Evolutionary conservation across 805 yeast genomes (phyloP), one percentile per base, ranked within the genome.

Genomic region (Candida silvicultrix): DNA sequence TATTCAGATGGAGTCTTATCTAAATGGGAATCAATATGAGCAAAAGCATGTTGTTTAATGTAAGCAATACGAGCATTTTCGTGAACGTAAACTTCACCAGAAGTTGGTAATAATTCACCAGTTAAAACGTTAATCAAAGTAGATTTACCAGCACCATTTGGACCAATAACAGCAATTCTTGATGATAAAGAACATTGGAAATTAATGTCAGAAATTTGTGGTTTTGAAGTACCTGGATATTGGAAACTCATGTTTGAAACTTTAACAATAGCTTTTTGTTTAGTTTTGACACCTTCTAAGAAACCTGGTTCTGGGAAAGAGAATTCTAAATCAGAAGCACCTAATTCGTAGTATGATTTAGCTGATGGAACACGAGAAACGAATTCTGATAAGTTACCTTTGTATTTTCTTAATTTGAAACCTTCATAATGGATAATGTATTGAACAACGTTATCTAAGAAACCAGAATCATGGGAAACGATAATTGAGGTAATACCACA

Each of bases 81-180:
- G 81, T 94, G 99, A 50, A 90, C 95, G 85, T 94, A 94, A 67
- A 94, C 98, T 73, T 94, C 98, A 89, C 99, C 99, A 46, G 65
- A 65, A 58, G 98, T 94, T 78, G 99, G 99, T 71, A 94, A 79
- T 68, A 94, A 85, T 81, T 94, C 99, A 88, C 99, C 99, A 59
- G 99, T 94, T 77, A 94, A 85, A 54, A 94, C 97, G 71, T 94
- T 94, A 73, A 94, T 92, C 77, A 94, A 83, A 64, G 99, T 94
- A 57, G 99, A 92, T 77, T 94, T 94, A 85, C 99, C 99, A 70
- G 99, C 99, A 88, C 99, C 99, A 77, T 94, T 94, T 75, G 99
- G 99, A 75, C 99, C 99, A 79, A 94, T 92, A 71, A 94, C 98
- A 63, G 99, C 99, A 87, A 94, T 94, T 85, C 99, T 92, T 41